Base-by-base conservation (phyloP, 306 rosid species). In the Benincasa hispida region DNA sequence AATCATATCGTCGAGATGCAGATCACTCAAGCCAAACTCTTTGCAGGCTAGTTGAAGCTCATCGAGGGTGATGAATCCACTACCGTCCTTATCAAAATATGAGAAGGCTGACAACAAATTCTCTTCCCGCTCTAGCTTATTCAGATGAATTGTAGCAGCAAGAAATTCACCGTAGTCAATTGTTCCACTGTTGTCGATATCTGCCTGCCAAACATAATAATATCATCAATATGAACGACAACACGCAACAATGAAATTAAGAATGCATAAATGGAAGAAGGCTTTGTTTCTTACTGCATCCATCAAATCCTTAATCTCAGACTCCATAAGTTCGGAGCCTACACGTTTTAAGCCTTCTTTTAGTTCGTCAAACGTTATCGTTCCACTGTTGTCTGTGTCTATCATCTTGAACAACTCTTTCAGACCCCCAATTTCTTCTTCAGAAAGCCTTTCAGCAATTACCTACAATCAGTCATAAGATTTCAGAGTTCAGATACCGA, bases 351-450 rank as follows among this genome's bases (percentile, higher is more conserved):
- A 53, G 25, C 86, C 88, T 62, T 80, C 83, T 58, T 83, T 85
- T 12, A 85, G 83, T 75, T 85, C 88, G 41, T 85, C 88, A 69
- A 80, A 85, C 13, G 88, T 85, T 54, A 85, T 85, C 6, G 83
- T 82, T 5, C 88, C 88, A 18, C 86, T 85, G 25, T 76, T 82
- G 78, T 85, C 88, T 9, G 86, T 82, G 83, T 85, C 88, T 53
- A 85, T 80, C 88, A 85, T 85, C 63, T 76, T 85, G 77, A 85
- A 85, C 76, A 85, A 78, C 81, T 85, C 86, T 28, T 76, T 85
- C 80, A 85, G 55, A 30, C 88, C 86, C 13, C 88, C 86, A 63
- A 85, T 85, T 78, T 85, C 88, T 66, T 83, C 88, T 78, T 85
- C 88, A 5, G 84, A 80, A 18, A 85, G 83, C 75, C 83, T 81